Conservation (phyloP, 73 alveolate species). For the Tetrahymena thermophila region DNA sequence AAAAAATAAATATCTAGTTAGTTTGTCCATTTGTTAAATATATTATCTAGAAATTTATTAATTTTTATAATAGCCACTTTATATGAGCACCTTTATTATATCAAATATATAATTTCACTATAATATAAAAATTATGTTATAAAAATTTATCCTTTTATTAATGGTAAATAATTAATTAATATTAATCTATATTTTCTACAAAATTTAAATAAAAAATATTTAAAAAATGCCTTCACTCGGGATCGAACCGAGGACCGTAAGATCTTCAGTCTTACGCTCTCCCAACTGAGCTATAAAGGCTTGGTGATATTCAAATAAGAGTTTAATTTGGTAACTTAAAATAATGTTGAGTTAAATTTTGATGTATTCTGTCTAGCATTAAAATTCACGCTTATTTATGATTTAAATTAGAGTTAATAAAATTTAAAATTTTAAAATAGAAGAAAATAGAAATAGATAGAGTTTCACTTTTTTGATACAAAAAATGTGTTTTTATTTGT, state of each 20-base stretch:
- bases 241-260: constrained; percentile 6
- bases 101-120: no score
- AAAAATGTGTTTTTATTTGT: no score
- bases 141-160: no score
- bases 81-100: no score
- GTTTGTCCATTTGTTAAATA: no score
- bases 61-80: no score
- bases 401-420: no score
- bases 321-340: background rate
- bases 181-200: background rate
- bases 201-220: background rate
- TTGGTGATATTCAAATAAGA: background rate
- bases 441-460: background rate
- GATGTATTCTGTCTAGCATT: background rate
- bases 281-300: constrained; percentile 3
- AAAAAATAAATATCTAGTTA: no score
- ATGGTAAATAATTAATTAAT: background rate
- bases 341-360: background rate
- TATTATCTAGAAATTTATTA: no score
- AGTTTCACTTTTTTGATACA: no score
- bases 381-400: background rate
- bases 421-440: background rate
- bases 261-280: constrained; percentile 2
- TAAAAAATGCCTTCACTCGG: constrained; percentile 1
- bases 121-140: no score